These are phyloP conservation scores for Cytospora leucostoma DNA, from an alignment of 2,329 filamentous ascomycete species.

Conservation along the genomic window DNA sequence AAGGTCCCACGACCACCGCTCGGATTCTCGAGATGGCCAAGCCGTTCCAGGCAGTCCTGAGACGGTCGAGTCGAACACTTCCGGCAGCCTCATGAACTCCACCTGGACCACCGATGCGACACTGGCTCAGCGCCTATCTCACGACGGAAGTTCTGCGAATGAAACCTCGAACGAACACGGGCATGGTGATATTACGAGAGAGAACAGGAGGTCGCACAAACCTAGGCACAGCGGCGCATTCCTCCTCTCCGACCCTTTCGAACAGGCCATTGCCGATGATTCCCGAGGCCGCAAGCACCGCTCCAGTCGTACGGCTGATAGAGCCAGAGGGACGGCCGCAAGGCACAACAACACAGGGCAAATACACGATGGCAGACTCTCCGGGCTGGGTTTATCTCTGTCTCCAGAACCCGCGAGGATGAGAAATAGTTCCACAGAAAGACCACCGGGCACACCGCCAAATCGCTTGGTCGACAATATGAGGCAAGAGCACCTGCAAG, in stretches of 20 bases:
- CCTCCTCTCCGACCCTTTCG: slow-evolving; percentile 48
- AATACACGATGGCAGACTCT: slow-evolving; percentile 3
- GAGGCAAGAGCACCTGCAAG: slow-evolving; percentile 32
- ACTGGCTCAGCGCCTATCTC: slow-evolving; percentile 28
- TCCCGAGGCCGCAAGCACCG: slow-evolving; percentile 33
- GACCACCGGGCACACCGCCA: slow-evolving; percentile 20
- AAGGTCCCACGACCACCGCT: slow-evolving; percentile 10
- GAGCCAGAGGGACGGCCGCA: slow-evolving; percentile 21
- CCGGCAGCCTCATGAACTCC: slow-evolving; percentile 34
- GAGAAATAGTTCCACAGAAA: slow-evolving; percentile 14
- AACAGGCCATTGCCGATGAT: slow-evolving; percentile 36
- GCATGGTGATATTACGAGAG: slow-evolving; percentile 3
- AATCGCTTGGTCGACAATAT: neutral
- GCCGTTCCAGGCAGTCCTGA: slow-evolving; percentile 40
- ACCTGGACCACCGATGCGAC: slow-evolving; percentile 25
- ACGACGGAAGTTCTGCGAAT: slow-evolving; percentile 15
- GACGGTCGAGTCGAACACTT: slow-evolving; percentile 47
- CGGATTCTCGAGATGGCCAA: slow-evolving; percentile 10
- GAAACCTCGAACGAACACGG: neutral
- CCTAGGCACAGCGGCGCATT: slow-evolving; percentile 52
- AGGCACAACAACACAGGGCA: slow-evolving; percentile 13
- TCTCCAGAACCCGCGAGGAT: slow-evolving; percentile 8
- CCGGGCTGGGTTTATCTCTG: slow-evolving; percentile 12
- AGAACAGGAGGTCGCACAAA: slow-evolving; percentile 40
- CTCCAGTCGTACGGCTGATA: slow-evolving; percentile 21